phyloP scores from a whole-genome alignment of 2,329 filamentous ascomycete genomes.

The Ascochyta rabiei region DNA sequence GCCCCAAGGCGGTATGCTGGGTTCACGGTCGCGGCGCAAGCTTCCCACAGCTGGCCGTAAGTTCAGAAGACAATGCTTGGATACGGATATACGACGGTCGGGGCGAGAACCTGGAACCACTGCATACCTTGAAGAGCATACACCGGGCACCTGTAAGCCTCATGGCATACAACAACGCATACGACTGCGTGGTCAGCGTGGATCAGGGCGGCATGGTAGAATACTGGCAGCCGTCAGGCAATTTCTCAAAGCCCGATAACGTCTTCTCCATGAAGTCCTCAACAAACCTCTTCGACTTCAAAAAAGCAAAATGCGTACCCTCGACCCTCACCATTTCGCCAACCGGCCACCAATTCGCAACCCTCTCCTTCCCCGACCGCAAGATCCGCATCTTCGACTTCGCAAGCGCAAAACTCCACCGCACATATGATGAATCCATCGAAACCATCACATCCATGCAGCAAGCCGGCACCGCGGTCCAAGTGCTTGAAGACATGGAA shows the following conservation, averaged over 20 bases:
- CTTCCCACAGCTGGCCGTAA: constrained; percentile 82
- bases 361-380: constrained; percentile 89
- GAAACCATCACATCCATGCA: constrained; percentile 92
- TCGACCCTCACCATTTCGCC: constrained; percentile 85
- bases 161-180: constrained; percentile 87
- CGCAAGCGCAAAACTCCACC: constrained; percentile 80
- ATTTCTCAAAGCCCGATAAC: constrained; percentile 87
- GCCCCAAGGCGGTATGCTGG: constrained; percentile 86
- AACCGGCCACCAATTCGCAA: constrained; percentile 82
- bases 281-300: constrained; percentile 95
- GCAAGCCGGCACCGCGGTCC: constrained; percentile 81
- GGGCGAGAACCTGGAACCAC: constrained; percentile 75
- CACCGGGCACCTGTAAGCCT: constrained; percentile 81
- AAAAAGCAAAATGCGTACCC: constrained; percentile 85
- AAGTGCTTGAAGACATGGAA: constrained; percentile 86
- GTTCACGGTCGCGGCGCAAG: constrained; percentile 86
- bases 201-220: constrained; percentile 94
- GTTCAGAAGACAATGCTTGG: constrained; percentile 71
- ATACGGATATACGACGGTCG: constrained; percentile 89
- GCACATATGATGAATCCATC: constrained; percentile 94
- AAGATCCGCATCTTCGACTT: constrained; percentile 96
- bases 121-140: constrained; percentile 79
- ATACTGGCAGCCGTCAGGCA: constrained; percentile 85
- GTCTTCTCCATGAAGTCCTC: constrained; percentile 94
- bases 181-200: constrained; percentile 87